Percentiles rank a stretch among this genome's conserved stretches.
Evolutionary conservation across 176 grass and related monocot genomes (phyloP).

Genomic region (Ampelocalamus luodianensis): DNA sequence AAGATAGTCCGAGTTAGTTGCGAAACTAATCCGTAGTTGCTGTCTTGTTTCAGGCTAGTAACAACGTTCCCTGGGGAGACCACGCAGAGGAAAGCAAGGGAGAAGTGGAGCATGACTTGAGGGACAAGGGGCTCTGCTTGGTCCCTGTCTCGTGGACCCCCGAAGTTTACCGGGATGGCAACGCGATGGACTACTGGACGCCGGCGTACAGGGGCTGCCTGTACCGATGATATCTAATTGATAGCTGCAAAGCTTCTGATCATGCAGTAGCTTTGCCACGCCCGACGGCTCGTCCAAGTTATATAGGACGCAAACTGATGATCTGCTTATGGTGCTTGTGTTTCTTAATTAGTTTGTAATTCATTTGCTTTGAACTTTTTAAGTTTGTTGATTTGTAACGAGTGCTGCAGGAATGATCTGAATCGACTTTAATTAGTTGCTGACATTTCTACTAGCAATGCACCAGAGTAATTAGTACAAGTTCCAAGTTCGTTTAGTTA

Average conservation of each 20-base stretch:
- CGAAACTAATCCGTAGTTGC: neutral
- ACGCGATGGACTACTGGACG: slow-evolving; percentile 77
- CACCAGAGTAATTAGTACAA: neutral
- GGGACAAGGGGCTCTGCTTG: slow-evolving; percentile 82
- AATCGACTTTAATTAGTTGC: too few relatives aligned
- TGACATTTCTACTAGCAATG: neutral
- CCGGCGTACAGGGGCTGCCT: slow-evolving; percentile 77
- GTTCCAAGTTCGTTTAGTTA: neutral
- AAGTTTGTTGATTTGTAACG: slow-evolving; percentile 40
- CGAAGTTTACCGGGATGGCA: slow-evolving; percentile 66
- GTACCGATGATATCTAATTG: slow-evolving; percentile 63
- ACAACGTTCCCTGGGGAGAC: slow-evolving; percentile 62
- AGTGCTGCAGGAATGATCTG: neutral
- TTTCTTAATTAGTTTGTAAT: slow-evolving; percentile 40
- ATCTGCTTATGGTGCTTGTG: slow-evolving; percentile 30
- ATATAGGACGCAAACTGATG: slow-evolving; percentile 5
- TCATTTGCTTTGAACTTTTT: slow-evolving; percentile 16
- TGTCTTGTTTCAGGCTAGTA: slow-evolving; percentile 50
- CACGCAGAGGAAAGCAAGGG: slow-evolving; percentile 44
- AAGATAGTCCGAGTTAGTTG: neutral
- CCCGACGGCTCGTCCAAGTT: neutral
- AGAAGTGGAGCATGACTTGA: slow-evolving; percentile 60
- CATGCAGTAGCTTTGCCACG: neutral
- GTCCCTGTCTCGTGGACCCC: slow-evolving; percentile 83
- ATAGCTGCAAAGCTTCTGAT: neutral